Conservation (phyloP, 2,329 filamentous ascomycete genomes). For the Nannizziopsis barbatae region DNA sequence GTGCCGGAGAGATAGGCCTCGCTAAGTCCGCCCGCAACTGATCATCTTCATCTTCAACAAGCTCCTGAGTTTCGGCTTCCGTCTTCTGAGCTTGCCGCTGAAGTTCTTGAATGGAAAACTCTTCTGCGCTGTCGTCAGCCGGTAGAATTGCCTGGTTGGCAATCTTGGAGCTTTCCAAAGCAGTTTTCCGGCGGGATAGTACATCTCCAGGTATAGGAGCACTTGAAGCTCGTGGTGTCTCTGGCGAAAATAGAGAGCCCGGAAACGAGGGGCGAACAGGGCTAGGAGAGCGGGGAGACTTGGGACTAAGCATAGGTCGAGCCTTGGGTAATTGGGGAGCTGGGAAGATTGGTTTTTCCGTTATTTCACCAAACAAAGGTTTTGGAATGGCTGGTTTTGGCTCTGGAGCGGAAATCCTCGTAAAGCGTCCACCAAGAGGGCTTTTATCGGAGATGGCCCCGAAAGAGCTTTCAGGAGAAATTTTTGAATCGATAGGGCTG, state of each 20-base stretch:
- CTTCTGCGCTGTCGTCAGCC: conserved; percentile 19
- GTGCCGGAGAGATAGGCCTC: conserved; percentile 33
- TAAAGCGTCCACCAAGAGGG: conserved; percentile 33
- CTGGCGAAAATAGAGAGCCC: conserved; percentile 24
- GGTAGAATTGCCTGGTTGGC: conserved; percentile 20
- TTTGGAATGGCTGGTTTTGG: conserved; percentile 21
- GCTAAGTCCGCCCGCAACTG: conserved; percentile 36
- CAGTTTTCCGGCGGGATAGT: conserved; percentile 32
- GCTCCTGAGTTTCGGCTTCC: conserved; percentile 27
- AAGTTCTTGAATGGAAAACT: conserved; percentile 23
- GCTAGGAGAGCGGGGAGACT: conserved; percentile 40
- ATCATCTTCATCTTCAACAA: conserved; percentile 40
- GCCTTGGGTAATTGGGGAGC: conserved; percentile 26
- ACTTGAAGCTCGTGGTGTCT: conserved; percentile 29
- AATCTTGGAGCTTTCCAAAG: conserved; percentile 26
- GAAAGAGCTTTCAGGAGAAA: conserved; percentile 38
- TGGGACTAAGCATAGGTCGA: conserved; percentile 25
- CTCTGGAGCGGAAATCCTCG: conserved; percentile 26
- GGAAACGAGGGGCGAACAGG: conserved; percentile 30
- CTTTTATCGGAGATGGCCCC: conserved; percentile 28
- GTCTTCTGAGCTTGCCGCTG: conserved; percentile 25
- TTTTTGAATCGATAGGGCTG: conserved; percentile 27
- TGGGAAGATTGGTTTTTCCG: conserved; percentile 28
- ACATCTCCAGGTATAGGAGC: conserved; percentile 31
- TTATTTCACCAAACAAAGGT: conserved; percentile 37